Evolutionary conservation across 306 rosid species (phyloP), one percentile per base, ranked within the genome.

Genomic region (Quercus bicolor): DNA sequence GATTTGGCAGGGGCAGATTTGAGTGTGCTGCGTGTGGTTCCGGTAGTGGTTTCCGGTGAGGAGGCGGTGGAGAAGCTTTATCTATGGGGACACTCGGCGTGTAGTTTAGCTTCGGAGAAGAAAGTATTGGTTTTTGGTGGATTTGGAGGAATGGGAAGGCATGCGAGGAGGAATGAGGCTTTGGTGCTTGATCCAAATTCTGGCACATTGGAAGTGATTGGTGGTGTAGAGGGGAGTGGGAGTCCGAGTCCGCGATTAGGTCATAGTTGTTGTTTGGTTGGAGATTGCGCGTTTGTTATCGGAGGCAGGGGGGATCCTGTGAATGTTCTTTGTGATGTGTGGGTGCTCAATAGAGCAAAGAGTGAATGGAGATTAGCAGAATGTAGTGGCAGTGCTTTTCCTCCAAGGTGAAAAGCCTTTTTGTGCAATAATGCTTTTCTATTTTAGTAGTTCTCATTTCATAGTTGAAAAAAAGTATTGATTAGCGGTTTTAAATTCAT

Each of bases 81-180:
- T 82, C 80, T 91, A 12, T 95, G 98, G 98, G 98, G 98, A 31
- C 98, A 95, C 83, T 87, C 98, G 0, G 85, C 94, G 51, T 89
- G 97, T 76, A 73, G 77, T 8, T 61, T 87, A 75, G 78, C 72
- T 75, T 48, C 14, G 66, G 81, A 45, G 68, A 82, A 70, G 45
- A 86, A 84, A 82, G 73, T 91, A 48, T 43, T 91, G 21, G 88
- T 89, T 29, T 95, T 87, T 83, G 98, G 98, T 84, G 98, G 98
- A 55, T 95, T 95, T 86, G 98, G 98, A 85, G 98, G 98, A 71
- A 10, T 76, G 70, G 98, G 98, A 40, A 91, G 97, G 75, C 98
- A 92, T 87, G 94, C 88, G 0, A 87, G 98, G 78, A 88, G 94
- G 82, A 90, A 86, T 81, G 87, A 84, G 75, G 81, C 81, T 68